Evolutionary conservation across 2,329 filamentous ascomycete genomes (phyloP), one percentile per base, ranked within the genome.

Genomic region (Aspergillus hortae): DNA sequence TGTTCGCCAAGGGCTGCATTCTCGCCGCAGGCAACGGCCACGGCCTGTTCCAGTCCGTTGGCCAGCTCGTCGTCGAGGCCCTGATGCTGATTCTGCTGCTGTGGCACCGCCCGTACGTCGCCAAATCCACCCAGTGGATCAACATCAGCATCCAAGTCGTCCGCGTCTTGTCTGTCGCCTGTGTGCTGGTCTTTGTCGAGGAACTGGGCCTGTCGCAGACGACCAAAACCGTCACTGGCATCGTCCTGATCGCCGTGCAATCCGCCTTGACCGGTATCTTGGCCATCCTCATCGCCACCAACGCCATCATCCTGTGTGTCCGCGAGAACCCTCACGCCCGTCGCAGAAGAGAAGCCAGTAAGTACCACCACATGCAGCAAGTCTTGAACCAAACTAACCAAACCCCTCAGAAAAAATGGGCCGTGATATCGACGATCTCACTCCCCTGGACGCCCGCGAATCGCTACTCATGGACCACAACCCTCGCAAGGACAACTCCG

Each of bases 241-340:
- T 97, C n/a, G 89, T 91, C 14, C 80, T 99, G 53, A 94, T 97
- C 59, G 90, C 86, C n/a, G 81, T 97, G 4, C 94, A 99, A 73
- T 89, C 89, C 0, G 82, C 86, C 0, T 76, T 99, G 60, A 95
- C 92, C 5, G 91, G 82, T 56, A 72, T 90, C 21, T 79, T 99
- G 51, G 92, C 90, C 3, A 88, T 97, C 47, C 79, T 97, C 27
- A 95, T 99, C 61, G 82, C 83, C 10, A 89, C 92, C 76, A 97
- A 97, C 67, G 90, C 90, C 44, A 84, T 96, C 66, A 88, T 90
- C 62, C 81, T 85, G 48, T 91, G 86, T 74, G 85, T 85, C 80
- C 88, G 88, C 68, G 83, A 91, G 75, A 97, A 97, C 75, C 92
- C 92, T 4, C 92, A 97, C 72, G 85, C 88, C 58, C 87, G 87